Evolutionary conservation across 257 asterid species (phyloP).

Genomic region (Nicotiana paniculata): DNA sequence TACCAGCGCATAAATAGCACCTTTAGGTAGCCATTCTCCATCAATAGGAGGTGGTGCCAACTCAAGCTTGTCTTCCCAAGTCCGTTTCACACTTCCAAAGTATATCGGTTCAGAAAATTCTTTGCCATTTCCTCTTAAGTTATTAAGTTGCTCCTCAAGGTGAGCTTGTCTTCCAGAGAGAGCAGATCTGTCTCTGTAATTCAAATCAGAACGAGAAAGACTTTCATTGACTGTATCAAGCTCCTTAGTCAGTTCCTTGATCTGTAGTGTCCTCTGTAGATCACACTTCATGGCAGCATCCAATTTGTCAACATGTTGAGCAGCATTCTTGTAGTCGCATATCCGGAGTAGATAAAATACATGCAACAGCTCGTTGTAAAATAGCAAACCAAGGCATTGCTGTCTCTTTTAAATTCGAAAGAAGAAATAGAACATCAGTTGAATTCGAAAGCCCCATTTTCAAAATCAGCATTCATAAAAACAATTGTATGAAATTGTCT

Average conservation of each 20-base stretch:
- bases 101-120: constrained; percentile 75
- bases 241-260: constrained; percentile 61
- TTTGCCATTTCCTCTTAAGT: constrained; percentile 47
- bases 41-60: constrained; percentile 97
- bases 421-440: constrained; percentile 20
- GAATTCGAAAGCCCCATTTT: constrained; percentile 11
- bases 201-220: constrained; percentile 54
- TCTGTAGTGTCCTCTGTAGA: constrained; percentile 54
- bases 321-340: constrained; percentile 92
- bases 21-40: constrained; percentile 98
- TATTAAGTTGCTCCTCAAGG: constrained; percentile 62
- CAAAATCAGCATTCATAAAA: background rate
- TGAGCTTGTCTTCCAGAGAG: constrained; percentile 52
- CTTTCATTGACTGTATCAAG: constrained; percentile 55
- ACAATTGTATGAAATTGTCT: background rate
- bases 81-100: constrained; percentile 82
- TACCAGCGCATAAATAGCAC: constrained; percentile 89
- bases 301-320: constrained; percentile 71
- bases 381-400: constrained; percentile 70
- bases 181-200: constrained; percentile 59
- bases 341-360: constrained; percentile 83
- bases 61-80: constrained; percentile 69
- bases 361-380: constrained; percentile 85
- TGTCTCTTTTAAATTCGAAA: constrained; percentile 46
- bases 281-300: constrained; percentile 86